Base-by-base conservation (phyloP, 2,329 filamentous ascomycete species). In the Calonectria leucothoes region DNA sequence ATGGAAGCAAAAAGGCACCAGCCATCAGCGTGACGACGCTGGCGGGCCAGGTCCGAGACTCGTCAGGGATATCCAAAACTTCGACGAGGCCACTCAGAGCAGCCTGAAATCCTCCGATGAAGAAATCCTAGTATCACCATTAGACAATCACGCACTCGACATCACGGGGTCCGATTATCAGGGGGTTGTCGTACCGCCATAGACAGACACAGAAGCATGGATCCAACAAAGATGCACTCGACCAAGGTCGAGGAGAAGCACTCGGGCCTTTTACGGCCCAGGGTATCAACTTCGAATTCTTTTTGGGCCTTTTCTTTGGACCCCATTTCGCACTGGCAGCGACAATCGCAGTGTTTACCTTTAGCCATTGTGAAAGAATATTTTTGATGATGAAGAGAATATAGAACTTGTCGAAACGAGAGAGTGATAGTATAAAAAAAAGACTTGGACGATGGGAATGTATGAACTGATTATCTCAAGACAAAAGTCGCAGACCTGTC, bases 41-140 rank as follows among this genome's bases (percentile, higher is more conserved):
- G 82, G 84, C 91, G 78, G 84, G 93, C 94, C 90, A 94, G 84
- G 85, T 94, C 84, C 80, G 89, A 80, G 81, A 92, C 67, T 79
- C 88, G 80, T 82, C 87, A 0, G 93, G 91, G 59, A 96, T 95
- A 63, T 91, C 74, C 10, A 96, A 87, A 6, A 91, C 87, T 48
- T 84, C 81, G 33, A 91, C 86, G 15, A 96, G 83, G 0, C 90
- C 90, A 1, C 94, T 94, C 0, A 95, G 84, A 31, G 95, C 89
- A 77, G 93, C 92, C 63, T 88, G 89, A 81, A 95, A 96, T 20
- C 94, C 94, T 66, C 92, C 93, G 49, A 95, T 89, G 81, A 93
- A 92, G 82, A 93, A 95, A 82, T 95, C 93, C 87, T 91, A 79
- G 2, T 45, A 25, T 48, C 51, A 29, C 35, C 6, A 39, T 72